A percentile compares a stretch with the other conserved stretches of the same genome.
Conservation (phyloP, 768 basidiomycete species). For the Tulasnella sp. region DNA sequence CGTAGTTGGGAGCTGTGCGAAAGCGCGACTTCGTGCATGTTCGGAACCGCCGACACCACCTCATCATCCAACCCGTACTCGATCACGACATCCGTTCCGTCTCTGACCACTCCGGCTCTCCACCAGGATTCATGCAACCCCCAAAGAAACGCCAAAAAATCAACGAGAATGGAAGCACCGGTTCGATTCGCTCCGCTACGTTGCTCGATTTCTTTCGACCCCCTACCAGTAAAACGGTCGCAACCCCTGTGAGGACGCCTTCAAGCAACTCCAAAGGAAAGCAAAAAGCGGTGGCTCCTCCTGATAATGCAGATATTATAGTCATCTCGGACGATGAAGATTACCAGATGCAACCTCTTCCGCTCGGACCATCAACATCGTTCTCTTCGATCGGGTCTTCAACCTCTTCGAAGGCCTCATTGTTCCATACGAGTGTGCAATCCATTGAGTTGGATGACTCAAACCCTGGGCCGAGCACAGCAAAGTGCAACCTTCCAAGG, state of each 20-base stretch:
- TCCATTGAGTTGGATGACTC: background rate
- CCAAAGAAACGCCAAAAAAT: background rate
- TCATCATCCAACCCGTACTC: background rate
- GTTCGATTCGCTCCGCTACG: background rate
- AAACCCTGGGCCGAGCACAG: background rate
- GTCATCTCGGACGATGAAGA: conserved; percentile 5
- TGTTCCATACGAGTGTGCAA: background rate
- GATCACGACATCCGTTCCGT: background rate
- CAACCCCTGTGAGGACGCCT: background rate
- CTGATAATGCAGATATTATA: background rate
- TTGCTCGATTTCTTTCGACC: background rate
- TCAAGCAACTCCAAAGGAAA: background rate
- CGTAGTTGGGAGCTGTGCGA: background rate
- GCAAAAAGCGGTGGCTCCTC: background rate
- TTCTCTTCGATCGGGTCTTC: background rate
- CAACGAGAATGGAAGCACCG: background rate
- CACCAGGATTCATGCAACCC: background rate
- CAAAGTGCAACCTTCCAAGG: background rate
- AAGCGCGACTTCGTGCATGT: background rate
- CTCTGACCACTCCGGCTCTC: background rate
- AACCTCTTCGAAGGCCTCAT: background rate
- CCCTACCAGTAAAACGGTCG: background rate
- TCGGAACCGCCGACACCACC: background rate
- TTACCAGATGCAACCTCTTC: background rate
- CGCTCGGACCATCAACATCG: too few species aligned